Evolutionary conservation across 2,329 filamentous ascomycete genomes (phyloP), one percentile per base, ranked within the genome.

Genomic region (Intubia oerlemansii): DNA sequence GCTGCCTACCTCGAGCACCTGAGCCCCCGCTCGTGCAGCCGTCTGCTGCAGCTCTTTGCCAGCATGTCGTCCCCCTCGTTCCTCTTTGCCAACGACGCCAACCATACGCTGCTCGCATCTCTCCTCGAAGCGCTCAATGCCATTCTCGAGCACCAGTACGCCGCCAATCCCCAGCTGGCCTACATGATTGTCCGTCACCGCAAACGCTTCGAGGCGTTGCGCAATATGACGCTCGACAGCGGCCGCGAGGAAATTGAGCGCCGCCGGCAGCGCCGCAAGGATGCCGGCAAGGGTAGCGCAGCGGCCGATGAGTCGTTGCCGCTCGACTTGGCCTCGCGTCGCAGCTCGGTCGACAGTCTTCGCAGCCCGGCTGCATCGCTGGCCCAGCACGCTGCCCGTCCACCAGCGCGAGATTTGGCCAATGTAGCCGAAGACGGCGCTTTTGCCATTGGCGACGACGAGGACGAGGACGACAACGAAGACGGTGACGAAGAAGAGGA

Each of bases 41-140:
- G 82, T 46, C 54, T 95, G 17, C 59, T 95, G 39, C 82, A 93
- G 41, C 57, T 95, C 1, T 91, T 90, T 46, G 68, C 71, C 5
- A 88, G 79, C 19, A 91, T 95, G 78, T 90, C 85, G 7, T 79
- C 82, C 0, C 85, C 88, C 0, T 81, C 78, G 18, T 98, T 95
- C 46, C 55, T 98, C 8, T 57, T 95, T 12, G 81, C 80, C 7
- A 95, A 92, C 41, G 88, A 98, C 33, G 77, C 67, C 21, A 98
- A 98, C 39, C 79, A 95, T 44, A 56, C 59, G 18, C 63, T 95
- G 5, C 57, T 98, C 6, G 65, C 70, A 27, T 84, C 82, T 0
- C 52, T 95, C 16, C 58, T 98, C 8, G 81, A 93, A 44, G 84
- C 81, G 0, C 71, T 95, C 43, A 92, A 88, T 45, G 69, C 80